Conservation (phyloP, 1,139 yeast species). For the Kurtzmaniella quercitrusa region DNA sequence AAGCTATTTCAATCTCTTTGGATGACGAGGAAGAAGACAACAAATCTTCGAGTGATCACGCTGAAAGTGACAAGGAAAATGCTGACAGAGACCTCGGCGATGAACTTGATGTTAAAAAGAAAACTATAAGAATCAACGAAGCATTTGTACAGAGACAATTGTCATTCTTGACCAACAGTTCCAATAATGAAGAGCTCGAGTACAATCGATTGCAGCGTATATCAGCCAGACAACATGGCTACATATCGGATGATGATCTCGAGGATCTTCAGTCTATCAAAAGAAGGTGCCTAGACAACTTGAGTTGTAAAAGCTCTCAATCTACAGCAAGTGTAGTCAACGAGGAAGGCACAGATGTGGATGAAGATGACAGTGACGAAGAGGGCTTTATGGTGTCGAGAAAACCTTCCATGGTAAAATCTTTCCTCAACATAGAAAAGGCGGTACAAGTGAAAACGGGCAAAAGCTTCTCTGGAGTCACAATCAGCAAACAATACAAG, state of each 20-base stretch:
- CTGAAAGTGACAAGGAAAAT: constrained; percentile 11
- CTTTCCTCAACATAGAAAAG: constrained; percentile 40
- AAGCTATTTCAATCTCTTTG: constrained; percentile 11
- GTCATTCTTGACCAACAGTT: constrained; percentile 52
- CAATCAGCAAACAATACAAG: constrained; percentile 52
- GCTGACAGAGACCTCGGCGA: constrained; percentile 21
- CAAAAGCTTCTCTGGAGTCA: constrained; percentile 46
- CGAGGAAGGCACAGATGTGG: constrained; percentile 10
- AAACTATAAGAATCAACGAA: constrained; percentile 36
- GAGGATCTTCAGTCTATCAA: constrained; percentile 49
- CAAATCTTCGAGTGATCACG: constrained; percentile 9
- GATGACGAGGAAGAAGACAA: constrained; percentile 24
- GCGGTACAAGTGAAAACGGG: constrained; percentile 37
- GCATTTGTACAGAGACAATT: constrained; percentile 61
- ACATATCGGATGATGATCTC: constrained; percentile 29
- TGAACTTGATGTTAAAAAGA: constrained; percentile 16
- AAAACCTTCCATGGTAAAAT: constrained; percentile 45
- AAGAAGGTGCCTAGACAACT: constrained; percentile 39
- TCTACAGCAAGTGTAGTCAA: constrained; percentile 11
- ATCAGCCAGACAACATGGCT: constrained; percentile 37
- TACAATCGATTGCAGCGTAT: constrained; percentile 31
- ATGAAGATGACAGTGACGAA: constrained; percentile 25
- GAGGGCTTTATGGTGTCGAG: constrained; percentile 38
- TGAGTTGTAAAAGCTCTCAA: constrained; percentile 17
- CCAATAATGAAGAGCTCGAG: constrained; percentile 25